Evolutionary conservation across 305 asterid species (phyloP), one percentile per base, ranked within the genome.

Genomic region (Andrographis paniculata): DNA sequence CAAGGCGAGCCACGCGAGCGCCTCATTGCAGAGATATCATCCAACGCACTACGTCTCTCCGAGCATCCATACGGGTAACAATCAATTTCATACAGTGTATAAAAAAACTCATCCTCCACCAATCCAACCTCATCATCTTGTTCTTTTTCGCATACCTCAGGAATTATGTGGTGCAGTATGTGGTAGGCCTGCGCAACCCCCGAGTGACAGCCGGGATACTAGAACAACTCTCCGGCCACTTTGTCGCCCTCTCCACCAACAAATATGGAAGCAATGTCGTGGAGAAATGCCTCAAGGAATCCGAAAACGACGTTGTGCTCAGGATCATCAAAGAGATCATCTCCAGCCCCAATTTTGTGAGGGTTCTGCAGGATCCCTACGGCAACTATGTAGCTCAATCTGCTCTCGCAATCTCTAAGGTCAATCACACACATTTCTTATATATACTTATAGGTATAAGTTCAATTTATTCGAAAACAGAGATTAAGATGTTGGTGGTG

Each of bases 371-470:
- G 40, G 83, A 79, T 60, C 79, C 76, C 10, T 85, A 22, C 39
- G 94, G 91, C 1, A 82, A 85, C 64, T 85, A 74, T 27, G 95
- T 85, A 9, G 84, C 73, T 13, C 95, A 85, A 53, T 55, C 65
- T 10, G 82, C 86, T 2, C 38, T 74, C 0, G 5, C 14, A 0
- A 21, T 33, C 14, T 49, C 77, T 1, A 76, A 59, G 81, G 86
- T 69, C 50, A 52, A 19, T 36, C n/a, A n/a, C n/a, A 18, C 4
- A 3, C 20, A 33, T 33, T 0, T 33, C 0, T 33, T 12, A 0
- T 33, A 33, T 33, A 27, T 27, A 27, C 33, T n/a, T 5, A 17
- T 10, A 42, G 18, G n/a, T n/a, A n/a, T n/a, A n/a, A n/a, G n/a
- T n/a, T n/a, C n/a, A n/a, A n/a, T n/a, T n/a, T n/a, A n/a, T n/a